phyloP scores from a whole-genome alignment of 345 rosid genomes.

The Eucalyptus brandiana region DNA sequence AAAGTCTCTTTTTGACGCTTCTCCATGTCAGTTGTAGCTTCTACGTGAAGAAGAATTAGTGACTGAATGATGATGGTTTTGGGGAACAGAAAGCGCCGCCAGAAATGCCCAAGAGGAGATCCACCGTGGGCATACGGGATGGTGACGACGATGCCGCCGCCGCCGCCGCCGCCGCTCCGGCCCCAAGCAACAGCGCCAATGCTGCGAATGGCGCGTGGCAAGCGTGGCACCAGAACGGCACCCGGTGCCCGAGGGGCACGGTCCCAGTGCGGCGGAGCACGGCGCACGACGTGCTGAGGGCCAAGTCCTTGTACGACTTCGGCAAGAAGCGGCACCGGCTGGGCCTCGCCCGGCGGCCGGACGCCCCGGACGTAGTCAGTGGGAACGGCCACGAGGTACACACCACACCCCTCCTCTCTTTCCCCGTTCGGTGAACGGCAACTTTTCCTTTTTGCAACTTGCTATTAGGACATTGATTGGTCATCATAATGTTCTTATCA shows the following conservation, averaged over 20 bases:
- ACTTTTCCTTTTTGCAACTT: neutral
- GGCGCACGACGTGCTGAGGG: slow-evolving; percentile 66
- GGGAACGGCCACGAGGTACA: slow-evolving; percentile 81
- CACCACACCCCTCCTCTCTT: neutral
- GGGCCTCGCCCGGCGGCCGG: slow-evolving; percentile 22
- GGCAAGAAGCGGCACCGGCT: slow-evolving; percentile 50
- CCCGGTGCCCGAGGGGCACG: slow-evolving; percentile 79
- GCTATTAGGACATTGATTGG: neutral
- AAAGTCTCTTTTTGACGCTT: neutral
- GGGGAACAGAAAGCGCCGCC: slow-evolving; percentile 45
- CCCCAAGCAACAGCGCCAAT: neutral
- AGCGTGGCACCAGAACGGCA: slow-evolving; percentile 84
- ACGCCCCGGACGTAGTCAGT: slow-evolving; percentile 68
- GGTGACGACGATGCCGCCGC: neutral
- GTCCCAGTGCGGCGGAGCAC: slow-evolving; percentile 86
- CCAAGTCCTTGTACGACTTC: slow-evolving; percentile 83
- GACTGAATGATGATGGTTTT: neutral
- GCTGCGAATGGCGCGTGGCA: slow-evolving; percentile 48
- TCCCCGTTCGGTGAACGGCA: neutral
- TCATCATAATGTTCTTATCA: neutral
- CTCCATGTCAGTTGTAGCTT: neutral
- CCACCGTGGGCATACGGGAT: slow-evolving; percentile 1
- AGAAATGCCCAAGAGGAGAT: neutral
- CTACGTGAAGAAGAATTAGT: neutral
- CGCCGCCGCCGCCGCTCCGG: neutral